These are phyloP conservation scores for Excoecaria agallocha DNA, from an alignment of 345 rosid species.

Conservation along the genomic window DNA sequence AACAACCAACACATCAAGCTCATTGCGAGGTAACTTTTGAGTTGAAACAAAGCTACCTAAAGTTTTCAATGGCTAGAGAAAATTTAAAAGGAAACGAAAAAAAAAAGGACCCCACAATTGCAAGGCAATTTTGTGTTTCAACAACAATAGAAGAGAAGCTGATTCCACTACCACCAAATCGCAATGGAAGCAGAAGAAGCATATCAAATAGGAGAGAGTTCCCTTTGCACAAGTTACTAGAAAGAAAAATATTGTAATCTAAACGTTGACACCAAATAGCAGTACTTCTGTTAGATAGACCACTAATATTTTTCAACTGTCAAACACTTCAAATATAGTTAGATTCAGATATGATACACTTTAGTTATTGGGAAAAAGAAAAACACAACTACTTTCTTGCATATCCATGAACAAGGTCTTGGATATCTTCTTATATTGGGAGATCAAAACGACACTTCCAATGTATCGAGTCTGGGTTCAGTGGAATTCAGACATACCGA, in stretches of 20 bases:
- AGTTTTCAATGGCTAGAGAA: conserved; percentile 5
- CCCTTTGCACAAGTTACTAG: not conserved
- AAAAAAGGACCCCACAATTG: not conserved
- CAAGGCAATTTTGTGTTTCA: not conserved
- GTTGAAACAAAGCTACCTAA: not conserved
- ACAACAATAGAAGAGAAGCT: too few species aligned
- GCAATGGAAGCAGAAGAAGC: not conserved
- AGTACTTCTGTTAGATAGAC: not conserved
- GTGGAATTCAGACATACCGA: not conserved
- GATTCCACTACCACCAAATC: not conserved
- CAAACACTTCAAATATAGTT: not conserved
- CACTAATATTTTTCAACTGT: not conserved
- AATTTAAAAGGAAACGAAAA: not conserved
- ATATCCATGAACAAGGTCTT: not conserved
- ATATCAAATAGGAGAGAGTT: not conserved
- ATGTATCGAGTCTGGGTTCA: too few species aligned
- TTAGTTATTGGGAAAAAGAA: not conserved
- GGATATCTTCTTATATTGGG: not conserved
- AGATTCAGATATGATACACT: not conserved
- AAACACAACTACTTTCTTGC: not conserved
- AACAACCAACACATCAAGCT: not conserved
- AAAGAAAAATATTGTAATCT: not conserved
- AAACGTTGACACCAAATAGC: not conserved
- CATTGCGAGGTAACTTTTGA: too few species aligned
- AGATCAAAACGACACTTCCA: not conserved